phyloP scores from a whole-genome alignment of 163 green algal genomes.

The Prototheca wickerhamii region DNA sequence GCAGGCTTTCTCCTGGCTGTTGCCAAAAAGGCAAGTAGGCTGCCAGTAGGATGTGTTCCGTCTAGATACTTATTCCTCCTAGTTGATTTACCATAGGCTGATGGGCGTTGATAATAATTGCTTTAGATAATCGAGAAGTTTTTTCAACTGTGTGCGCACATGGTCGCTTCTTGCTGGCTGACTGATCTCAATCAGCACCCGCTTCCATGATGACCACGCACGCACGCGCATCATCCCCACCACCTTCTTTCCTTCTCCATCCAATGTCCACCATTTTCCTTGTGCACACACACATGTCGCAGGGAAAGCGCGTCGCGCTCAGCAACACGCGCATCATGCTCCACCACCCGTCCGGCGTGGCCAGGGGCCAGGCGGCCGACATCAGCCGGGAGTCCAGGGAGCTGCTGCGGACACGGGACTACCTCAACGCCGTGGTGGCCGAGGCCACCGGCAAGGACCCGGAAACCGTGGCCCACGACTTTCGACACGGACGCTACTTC shows the following conservation, averaged over 20 bases:
- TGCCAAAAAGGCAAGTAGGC: conserved; percentile 25
- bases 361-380: conserved; percentile 83
- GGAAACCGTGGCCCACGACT: conserved; percentile 49
- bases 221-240: no score
- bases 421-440: conserved; percentile 67
- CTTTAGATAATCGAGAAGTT: no score
- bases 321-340: conserved; percentile 96
- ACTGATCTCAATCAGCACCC: no score
- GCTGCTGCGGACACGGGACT: conserved; percentile 85
- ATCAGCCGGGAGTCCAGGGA: conserved; percentile 93
- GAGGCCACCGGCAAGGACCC: conserved; percentile 65
- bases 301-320: conserved; percentile 84
- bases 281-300: conserved; percentile 4
- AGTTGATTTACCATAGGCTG: no score
- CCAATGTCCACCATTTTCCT: not conserved
- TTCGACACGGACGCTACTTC: conserved; percentile 54
- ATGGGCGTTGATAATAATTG: no score
- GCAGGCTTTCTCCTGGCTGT: conserved; percentile 90
- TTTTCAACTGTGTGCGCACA: no score
- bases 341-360: conserved; percentile 82
- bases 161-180: no score
- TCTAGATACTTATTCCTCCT: not conserved
- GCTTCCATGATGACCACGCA: no score
- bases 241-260: no score
- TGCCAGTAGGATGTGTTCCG: not conserved